phyloP scores from a whole-genome alignment of 495 filamentous ascomycete species.

The Schizothecium vesticola region DNA sequence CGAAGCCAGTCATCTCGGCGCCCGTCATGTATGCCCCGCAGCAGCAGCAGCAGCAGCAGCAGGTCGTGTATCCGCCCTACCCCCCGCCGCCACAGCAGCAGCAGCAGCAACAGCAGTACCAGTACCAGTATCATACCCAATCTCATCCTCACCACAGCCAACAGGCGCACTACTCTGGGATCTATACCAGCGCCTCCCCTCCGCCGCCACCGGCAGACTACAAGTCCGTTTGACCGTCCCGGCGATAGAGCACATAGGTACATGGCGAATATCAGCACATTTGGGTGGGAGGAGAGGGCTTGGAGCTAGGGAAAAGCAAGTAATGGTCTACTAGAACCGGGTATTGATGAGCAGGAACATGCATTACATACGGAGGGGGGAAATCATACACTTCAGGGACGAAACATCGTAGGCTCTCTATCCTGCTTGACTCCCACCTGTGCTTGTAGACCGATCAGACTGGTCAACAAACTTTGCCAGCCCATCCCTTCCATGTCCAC shows the following conservation, averaged over 20 bases:
- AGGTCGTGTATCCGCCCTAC: background rate
- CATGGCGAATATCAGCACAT: background rate
- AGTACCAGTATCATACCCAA: background rate
- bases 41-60: background rate
- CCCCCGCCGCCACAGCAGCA: background rate
- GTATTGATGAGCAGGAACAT: background rate
- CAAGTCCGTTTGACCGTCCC: background rate
- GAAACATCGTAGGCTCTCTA: background rate
- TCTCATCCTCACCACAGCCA: background rate
- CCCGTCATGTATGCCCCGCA: background rate
- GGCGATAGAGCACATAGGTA: background rate
- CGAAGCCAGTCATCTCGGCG: slow-evolving; percentile 6
- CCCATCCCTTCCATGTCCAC: background rate
- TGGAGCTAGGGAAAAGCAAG: too few species aligned
- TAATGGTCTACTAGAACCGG: background rate
- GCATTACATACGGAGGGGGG: background rate
- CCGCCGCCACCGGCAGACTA: background rate
- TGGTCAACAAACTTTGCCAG: background rate
- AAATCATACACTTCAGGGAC: background rate
- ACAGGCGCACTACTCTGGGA: background rate
- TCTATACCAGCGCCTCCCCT: background rate
- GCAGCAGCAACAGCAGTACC: background rate
- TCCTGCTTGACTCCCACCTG: background rate
- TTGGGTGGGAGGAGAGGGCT: too few species aligned
- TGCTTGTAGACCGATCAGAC: too few species aligned